Evolutionary conservation across 306 rosid species (phyloP).

Genomic region (Benincasa hispida): DNA sequence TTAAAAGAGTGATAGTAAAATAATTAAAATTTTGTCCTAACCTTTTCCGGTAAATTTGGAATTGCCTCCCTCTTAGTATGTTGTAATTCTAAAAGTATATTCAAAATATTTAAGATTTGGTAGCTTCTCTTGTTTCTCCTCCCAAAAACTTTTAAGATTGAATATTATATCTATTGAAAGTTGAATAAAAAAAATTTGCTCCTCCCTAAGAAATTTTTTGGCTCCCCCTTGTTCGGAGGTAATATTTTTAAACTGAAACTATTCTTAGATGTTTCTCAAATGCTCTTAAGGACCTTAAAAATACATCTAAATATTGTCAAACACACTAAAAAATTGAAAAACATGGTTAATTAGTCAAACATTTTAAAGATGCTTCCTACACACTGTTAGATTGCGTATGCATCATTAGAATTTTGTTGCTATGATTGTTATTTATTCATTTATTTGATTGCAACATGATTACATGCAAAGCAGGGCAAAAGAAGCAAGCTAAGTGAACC

Average conservation of each 20-base stretch:
- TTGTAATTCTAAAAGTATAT: neutral
- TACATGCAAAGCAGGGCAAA: constrained; percentile 33
- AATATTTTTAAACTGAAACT: neutral
- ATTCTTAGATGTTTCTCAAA: neutral
- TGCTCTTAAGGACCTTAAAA: neutral
- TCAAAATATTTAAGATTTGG: neutral
- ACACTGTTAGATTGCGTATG: neutral
- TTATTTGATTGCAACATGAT: constrained; percentile 3
- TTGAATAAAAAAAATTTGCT: neutral
- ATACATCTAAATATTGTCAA: neutral
- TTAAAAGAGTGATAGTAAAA: neutral
- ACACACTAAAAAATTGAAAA: neutral
- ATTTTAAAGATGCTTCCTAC: neutral
- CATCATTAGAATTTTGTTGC: neutral
- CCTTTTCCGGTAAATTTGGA: neutral
- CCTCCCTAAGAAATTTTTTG: neutral
- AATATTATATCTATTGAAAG: no score
- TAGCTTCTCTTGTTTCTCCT: neutral
- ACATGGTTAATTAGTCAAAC: neutral
- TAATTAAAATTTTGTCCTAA: neutral
- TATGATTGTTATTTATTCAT: neutral
- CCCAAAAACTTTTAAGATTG: neutral
- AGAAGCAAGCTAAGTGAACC: constrained; percentile 25
- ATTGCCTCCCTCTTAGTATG: neutral
- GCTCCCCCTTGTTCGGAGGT: neutral